Base-by-base conservation (phyloP, 1,139 yeast species). In the Candida freyschussii region DNA sequence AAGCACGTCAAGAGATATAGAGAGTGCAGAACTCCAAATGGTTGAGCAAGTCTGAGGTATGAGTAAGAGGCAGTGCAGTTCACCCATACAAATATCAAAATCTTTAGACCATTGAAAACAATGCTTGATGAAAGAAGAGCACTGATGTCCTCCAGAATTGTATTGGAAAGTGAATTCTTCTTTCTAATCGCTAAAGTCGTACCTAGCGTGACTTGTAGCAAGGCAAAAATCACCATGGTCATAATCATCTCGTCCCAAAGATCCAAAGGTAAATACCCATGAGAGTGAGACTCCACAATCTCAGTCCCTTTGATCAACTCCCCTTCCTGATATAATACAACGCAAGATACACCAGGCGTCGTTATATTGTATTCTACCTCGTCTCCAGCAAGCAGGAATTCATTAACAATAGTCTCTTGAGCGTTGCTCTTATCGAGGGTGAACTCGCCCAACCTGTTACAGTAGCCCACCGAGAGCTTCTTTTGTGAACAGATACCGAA, bases 91-190 rank as follows among this genome's bases (percentile, higher is more conserved):
- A n/a, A n/a, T n/a, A n/a, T n/a, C n/a, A n/a, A n/a, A n/a, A n/a
- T n/a, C n/a, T n/a, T n/a, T n/a, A n/a, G n/a, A n/a, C n/a, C n/a
- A n/a, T n/a, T n/a, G n/a, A n/a, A n/a, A n/a, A n/a, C n/a, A n/a
- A n/a, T n/a, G n/a, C n/a, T n/a, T n/a, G n/a, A n/a, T n/a, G n/a
- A n/a, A n/a, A n/a, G n/a, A 26, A 32, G 14, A 10, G 26, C n/a
- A n/a, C n/a, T n/a, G n/a, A 39, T 30, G 17, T 39, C 43, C 12
- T 34, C 36, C 15, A 34, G 21, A 11, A 39, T 28, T 4, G 43
- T 35, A 6, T 39, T 39, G n/a, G n/a, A n/a, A 19, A 34, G 34
- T 24, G 20, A 34, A 4, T 21, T 29, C 15, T 21, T 28, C n/a
- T 13, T 8, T 20, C n/a, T 25, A 17, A 11, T 25, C 25, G 15